These are phyloP conservation scores for Saccharomyces hybrid DNA, from an alignment of 1,139 yeast species.

Conservation along the genomic window DNA sequence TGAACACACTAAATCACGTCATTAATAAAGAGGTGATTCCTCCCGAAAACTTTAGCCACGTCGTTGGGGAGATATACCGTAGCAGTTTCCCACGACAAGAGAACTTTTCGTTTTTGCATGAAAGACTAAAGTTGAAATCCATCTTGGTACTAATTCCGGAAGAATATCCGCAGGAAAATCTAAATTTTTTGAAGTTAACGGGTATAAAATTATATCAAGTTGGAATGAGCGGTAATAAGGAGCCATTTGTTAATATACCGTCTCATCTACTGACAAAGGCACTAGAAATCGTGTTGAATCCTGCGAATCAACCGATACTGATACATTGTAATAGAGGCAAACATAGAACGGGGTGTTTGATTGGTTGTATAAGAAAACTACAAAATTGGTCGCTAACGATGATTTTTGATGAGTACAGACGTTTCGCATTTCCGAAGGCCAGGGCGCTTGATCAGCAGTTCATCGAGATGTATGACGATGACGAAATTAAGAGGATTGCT, in stretches of 20 bases:
- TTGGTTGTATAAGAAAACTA: conserved; percentile 80
- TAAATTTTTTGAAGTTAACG: conserved; percentile 50
- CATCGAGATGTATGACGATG: conserved; percentile 76
- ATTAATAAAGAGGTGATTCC: conserved; percentile 35
- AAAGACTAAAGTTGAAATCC: conserved; percentile 53
- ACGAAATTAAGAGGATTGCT: conserved; percentile 50
- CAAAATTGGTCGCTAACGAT: conserved; percentile 91
- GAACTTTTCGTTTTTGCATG: conserved; percentile 62
- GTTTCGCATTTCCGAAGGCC: conserved; percentile 92
- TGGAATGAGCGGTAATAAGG: conserved; percentile 93
- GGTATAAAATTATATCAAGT: conserved; percentile 70
- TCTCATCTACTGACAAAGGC: conserved; percentile 74
- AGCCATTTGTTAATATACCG: conserved; percentile 82
- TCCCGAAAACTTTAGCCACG: conserved; percentile 92
- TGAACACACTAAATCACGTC: conserved; percentile 1
- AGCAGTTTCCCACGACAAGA: conserved; percentile 84
- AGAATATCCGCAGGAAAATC: conserved; percentile 74
- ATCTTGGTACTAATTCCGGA: conserved; percentile 84
- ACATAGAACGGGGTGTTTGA: conserved; percentile 92
- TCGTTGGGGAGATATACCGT: conserved; percentile 70
- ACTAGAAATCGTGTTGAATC: conserved; percentile 69
- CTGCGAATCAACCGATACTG: conserved; percentile 79
- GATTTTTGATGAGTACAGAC: conserved; percentile 88
- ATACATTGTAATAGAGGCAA: conserved; percentile 95
- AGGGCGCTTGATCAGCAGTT: conserved; percentile 93